Evolutionary conservation across 2,329 filamentous ascomycete genomes (phyloP), one percentile per base, ranked within the genome.

Genomic region (Ramularia collo-cygni): DNA sequence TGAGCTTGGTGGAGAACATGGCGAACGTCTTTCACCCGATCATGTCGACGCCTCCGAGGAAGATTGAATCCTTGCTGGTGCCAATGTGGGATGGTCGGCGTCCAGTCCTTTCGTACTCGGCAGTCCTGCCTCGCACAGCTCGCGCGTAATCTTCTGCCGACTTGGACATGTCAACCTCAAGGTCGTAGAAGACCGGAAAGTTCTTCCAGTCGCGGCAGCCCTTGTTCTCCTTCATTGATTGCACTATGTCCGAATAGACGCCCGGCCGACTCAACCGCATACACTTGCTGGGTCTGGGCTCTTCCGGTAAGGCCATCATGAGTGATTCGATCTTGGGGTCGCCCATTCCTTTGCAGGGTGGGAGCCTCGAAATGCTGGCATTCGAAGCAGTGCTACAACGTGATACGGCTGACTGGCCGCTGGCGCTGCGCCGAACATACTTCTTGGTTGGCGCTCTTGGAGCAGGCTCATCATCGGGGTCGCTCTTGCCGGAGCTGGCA

Each of bases 271-370:
- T 55, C 33, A 61, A 47, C 16, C 58, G 49, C 29, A 61, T 35
- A 46, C 58, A 61, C 27, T 51, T 47, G 46, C 52, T 56, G 7
- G 53, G 43, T 18, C 48, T 34, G 3, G 45, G 30, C 16, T 52
- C 46, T 41, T 51, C 54, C 3, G 58, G 58, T 8, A 54, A 38
- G 7, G 57, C 53, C 57, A 60, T 60, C 58, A 61, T 60, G 52
- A 60, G 53, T 17, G 57, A 55, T 28, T 61, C 55, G 30, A 61
- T 51, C 28, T 52, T 52, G 15, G 56, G 51, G 32, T 58, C 53
- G 8, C 51, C 54, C 4, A 41, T 36, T 28, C 54, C 46, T 34
- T 52, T 53, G 43, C 58, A 60, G 14, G 55, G 57, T 18, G 57
- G 54, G 12, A 61, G 47, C 33, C 50, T 51, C 12, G 54, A 50